These are phyloP conservation scores for Ceratobasidium sp. DNA, from an alignment of 1,284 basidiomycete genomes.

Conservation along the genomic window DNA sequence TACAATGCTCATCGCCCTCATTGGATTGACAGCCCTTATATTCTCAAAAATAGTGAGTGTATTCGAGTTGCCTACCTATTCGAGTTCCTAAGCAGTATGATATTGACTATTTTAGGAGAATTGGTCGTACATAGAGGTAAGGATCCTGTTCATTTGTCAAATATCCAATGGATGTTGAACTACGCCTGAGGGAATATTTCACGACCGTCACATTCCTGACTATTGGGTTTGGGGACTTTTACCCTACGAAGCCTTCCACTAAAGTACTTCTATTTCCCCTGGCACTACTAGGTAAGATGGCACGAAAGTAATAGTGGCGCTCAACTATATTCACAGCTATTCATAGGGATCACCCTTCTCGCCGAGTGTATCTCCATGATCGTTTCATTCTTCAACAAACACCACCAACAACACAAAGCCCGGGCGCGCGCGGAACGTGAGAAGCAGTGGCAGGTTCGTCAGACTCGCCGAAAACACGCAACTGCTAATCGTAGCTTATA, in stretches of 20 bases:
- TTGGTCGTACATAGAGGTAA: conserved; percentile 44
- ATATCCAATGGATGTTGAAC: too few relatives aligned
- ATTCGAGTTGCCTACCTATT: background rate
- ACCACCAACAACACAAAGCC: conserved; percentile 23
- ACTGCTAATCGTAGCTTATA: too few relatives aligned
- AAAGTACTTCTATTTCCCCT: conserved; percentile 46
- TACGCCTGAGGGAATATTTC: too few relatives aligned
- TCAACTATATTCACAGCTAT: background rate
- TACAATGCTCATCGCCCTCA: conserved; percentile 50
- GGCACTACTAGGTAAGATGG: conserved; percentile 37
- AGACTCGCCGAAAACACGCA: background rate
- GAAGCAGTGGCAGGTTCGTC: conserved; percentile 37
- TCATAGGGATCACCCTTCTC: conserved; percentile 43
- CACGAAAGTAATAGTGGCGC: background rate
- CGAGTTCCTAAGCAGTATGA: background rate
- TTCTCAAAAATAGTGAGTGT: conserved; percentile 43
- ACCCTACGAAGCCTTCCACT: conserved; percentile 35
- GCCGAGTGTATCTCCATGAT: conserved; percentile 44
- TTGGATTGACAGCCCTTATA: conserved; percentile 46
- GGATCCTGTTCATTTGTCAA: background rate
- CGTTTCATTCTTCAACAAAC: conserved; percentile 42
- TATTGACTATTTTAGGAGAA: conserved; percentile 40
- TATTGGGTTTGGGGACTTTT: conserved; percentile 44
- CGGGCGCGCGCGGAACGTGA: conserved; percentile 39
- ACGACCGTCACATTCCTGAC: conserved; percentile 44